These are phyloP conservation scores for Begonia peltatifolia DNA, from an alignment of 306 rosid genomes.

Conservation along the genomic window DNA sequence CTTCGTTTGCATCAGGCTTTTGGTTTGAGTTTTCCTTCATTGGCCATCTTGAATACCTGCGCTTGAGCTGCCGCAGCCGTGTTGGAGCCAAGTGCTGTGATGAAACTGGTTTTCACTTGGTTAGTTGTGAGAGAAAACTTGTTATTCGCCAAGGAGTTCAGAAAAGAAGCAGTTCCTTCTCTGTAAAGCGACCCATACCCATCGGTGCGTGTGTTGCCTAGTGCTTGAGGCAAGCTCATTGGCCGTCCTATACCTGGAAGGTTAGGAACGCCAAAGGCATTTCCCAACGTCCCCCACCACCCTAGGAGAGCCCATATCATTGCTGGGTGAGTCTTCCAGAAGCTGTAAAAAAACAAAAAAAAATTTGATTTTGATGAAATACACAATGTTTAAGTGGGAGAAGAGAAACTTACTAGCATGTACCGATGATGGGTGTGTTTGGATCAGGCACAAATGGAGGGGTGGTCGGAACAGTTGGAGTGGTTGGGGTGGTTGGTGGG, in stretches of 20 bases:
- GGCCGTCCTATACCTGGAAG: slow-evolving; percentile 48
- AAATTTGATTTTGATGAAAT: not conserved
- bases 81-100: slow-evolving; percentile 11
- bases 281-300: slow-evolving; percentile 85
- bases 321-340: slow-evolving; percentile 74
- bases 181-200: slow-evolving; percentile 12
- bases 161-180: slow-evolving; percentile 12
- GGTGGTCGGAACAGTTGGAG: slow-evolving; percentile 15
- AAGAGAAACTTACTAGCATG: slow-evolving; percentile 64
- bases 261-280: slow-evolving; percentile 42
- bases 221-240: slow-evolving; percentile 27
- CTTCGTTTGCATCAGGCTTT: slow-evolving; percentile 2
- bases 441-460: slow-evolving; percentile 63
- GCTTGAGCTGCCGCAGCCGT: slow-evolving; percentile 12
- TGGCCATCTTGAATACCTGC: slow-evolving; percentile 12
- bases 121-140: slow-evolving; percentile 8
- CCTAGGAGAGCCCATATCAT: slow-evolving; percentile 77
- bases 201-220: slow-evolving; percentile 12
- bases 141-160: slow-evolving; percentile 14
- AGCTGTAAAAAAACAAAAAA: slow-evolving; percentile 28
- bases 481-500: slow-evolving; percentile 25
- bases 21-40: slow-evolving; percentile 14
- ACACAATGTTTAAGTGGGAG: not conserved
- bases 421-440: slow-evolving; percentile 59
- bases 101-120: slow-evolving; percentile 9